Conservation (phyloP, 768 basidiomycete species). For the Tricholoma sp. region DNA sequence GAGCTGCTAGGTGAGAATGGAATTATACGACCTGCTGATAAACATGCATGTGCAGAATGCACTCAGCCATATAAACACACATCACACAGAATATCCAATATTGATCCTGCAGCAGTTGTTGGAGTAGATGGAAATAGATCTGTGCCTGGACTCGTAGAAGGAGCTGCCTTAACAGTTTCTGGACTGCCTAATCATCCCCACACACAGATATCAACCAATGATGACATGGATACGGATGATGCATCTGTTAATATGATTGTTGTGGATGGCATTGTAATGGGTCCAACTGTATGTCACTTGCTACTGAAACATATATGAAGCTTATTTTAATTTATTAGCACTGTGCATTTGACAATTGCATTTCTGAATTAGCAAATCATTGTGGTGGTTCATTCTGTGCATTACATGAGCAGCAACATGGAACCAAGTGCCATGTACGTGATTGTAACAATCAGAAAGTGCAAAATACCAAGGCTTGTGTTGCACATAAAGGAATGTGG, state of each 20-base stretch:
- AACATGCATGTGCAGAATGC: too few species aligned
- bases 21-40: too few species aligned
- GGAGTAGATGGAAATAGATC: too few species aligned
- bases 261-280: not conserved
- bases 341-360: not conserved
- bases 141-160: too few species aligned
- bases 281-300: not conserved
- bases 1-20: conserved; percentile 1
- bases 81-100: not conserved
- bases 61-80: too few species aligned
- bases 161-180: too few species aligned
- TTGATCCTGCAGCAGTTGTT: not conserved
- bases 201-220: too few species aligned
- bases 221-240: too few species aligned
- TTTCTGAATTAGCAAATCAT: not conserved
- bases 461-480: not conserved
- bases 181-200: too few species aligned
- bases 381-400: not conserved
- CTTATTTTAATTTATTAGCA: too few species aligned
- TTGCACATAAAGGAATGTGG: not conserved
- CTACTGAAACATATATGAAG: too few species aligned
- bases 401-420: not conserved
- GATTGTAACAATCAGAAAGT: not conserved
- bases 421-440: not conserved
- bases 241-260: too few species aligned